phyloP scores from a whole-genome alignment of 2,329 filamentous ascomycete genomes.

The Cladophialophora bantiana region DNA sequence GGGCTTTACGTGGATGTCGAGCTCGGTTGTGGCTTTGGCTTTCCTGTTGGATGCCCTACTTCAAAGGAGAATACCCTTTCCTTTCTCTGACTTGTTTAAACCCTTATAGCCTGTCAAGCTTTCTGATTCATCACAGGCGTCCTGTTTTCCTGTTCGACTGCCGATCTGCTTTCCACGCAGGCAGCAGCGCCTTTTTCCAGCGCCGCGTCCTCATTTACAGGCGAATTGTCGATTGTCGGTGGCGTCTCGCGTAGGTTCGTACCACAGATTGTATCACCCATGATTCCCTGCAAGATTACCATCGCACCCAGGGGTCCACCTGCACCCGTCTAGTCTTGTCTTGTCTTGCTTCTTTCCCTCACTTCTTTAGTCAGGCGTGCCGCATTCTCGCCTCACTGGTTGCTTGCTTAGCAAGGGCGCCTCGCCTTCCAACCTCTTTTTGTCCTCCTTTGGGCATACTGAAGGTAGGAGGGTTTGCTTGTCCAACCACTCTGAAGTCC shows the following conservation, averaged over 20 bases:
- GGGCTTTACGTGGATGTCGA: slow-evolving; percentile 12
- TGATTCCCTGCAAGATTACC: not conserved
- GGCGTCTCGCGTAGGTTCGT: not conserved
- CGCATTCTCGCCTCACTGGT: not conserved
- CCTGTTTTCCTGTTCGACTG: slow-evolving; percentile 7
- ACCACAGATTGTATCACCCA: not conserved
- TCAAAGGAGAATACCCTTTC: slow-evolving; percentile 10
- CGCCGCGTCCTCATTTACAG: not conserved
- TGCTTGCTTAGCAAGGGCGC: not conserved
- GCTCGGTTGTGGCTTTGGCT: slow-evolving; percentile 11
- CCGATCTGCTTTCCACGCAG: not conserved
- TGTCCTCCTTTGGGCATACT: not conserved
- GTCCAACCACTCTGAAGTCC: not conserved
- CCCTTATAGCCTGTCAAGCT: not conserved
- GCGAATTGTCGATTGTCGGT: not conserved
- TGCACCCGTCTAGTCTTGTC: not conserved
- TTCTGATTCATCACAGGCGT: slow-evolving; percentile 18
- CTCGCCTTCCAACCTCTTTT: not conserved
- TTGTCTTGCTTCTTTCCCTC: not conserved
- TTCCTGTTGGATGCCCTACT: slow-evolving; percentile 4
- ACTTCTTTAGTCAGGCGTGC: not conserved
- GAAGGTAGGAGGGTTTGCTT: not conserved
- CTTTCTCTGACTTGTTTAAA: not conserved
- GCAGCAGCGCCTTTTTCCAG: not conserved
- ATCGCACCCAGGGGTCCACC: not conserved